phyloP scores from a whole-genome alignment of 2,329 filamentous ascomycete genomes.

The Monilinia fructigena region DNA sequence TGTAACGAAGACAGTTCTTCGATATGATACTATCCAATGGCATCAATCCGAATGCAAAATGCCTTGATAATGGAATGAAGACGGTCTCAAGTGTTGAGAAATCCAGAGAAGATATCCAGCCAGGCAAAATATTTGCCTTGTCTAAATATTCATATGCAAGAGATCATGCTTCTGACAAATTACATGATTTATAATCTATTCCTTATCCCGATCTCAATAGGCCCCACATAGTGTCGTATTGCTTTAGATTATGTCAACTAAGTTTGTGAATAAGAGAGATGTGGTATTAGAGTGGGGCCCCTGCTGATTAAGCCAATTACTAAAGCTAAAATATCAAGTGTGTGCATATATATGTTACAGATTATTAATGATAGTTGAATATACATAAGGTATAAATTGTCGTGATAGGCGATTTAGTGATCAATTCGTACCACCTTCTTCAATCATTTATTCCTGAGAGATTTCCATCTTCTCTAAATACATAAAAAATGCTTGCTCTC shows the following conservation, averaged over 20 bases:
- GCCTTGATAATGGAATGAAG: not conserved
- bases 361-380: slow-evolving; percentile 1
- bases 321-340: no score
- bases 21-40: not conserved
- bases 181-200: not conserved
- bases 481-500: slow-evolving; percentile 24
- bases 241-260: not conserved
- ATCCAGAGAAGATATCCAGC: no score
- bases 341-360: no score
- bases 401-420: not conserved
- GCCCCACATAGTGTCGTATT: not conserved
- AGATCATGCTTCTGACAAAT: not conserved
- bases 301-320: no score
- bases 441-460: not conserved
- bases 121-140: not conserved
- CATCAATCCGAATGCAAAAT: not conserved
- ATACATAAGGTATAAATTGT: not conserved
- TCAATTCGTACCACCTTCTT: not conserved
- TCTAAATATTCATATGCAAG: not conserved
- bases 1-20: not conserved
- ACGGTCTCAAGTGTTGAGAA: not conserved
- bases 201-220: not conserved
- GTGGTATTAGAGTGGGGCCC: no score
- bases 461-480: not conserved
- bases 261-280: no score